Percentiles rank a stretch among this genome's conserved stretches.
Conservation (phyloP, 305 asterid species). For the Rubia peregrina region DNA sequence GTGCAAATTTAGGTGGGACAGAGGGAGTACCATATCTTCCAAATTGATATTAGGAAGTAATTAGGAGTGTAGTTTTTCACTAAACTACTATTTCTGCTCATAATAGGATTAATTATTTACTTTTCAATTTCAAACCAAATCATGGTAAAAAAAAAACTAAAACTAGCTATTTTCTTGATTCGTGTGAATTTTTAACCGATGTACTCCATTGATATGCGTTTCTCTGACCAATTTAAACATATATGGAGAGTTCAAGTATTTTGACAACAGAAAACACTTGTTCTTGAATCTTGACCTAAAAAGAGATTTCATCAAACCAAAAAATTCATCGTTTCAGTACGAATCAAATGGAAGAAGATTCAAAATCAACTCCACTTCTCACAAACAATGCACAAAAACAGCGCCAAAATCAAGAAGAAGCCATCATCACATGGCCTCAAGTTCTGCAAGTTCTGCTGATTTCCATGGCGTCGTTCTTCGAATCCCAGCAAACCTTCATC, state of each 20-base stretch:
- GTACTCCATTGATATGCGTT: not conserved
- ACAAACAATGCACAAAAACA: not conserved
- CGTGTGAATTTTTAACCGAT: not conserved
- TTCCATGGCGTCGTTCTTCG: slow-evolving; percentile 20
- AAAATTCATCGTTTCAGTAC: not conserved
- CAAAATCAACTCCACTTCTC: slow-evolving; percentile 14
- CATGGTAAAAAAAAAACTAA: too few relatives aligned
- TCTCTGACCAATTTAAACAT: not conserved
- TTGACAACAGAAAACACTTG: not conserved
- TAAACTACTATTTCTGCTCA: too few relatives aligned
- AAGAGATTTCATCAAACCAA: not conserved
- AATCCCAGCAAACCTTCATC: slow-evolving; percentile 18
- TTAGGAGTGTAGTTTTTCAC: too few relatives aligned
- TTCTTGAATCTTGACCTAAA: not conserved
- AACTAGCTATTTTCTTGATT: too few relatives aligned
- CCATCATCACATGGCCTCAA: slow-evolving; percentile 9
- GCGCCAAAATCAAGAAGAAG: not conserved
- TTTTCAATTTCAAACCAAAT: too few relatives aligned
- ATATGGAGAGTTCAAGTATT: not conserved
- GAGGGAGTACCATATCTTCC: too few relatives aligned
- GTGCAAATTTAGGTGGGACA: too few relatives aligned
- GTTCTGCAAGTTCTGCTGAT: slow-evolving; percentile 10
- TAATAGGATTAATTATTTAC: too few relatives aligned
- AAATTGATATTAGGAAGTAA: too few relatives aligned
- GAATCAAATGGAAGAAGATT: not conserved